phyloP scores from a whole-genome alignment of 2,329 filamentous ascomycete species.

The Neopestalotiopsis sp. region DNA sequence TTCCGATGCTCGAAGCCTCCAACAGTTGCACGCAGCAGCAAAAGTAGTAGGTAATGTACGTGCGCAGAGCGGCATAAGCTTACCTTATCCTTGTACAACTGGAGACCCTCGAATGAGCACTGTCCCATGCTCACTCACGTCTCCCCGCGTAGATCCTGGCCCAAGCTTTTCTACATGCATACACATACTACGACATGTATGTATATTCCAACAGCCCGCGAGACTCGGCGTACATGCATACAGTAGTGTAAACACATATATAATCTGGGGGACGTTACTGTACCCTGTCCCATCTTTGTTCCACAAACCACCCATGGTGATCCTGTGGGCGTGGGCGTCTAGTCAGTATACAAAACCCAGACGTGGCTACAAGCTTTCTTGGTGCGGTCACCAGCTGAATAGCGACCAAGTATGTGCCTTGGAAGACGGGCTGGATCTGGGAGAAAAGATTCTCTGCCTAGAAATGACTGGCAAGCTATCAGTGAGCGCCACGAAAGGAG shows the following conservation, averaged over 20 bases:
- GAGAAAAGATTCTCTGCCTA: not conserved
- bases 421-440: not conserved
- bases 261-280: not conserved
- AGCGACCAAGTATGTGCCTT: not conserved
- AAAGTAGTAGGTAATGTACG: not conserved
- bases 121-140: not conserved
- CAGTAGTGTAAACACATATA: not conserved
- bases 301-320: too few species aligned
- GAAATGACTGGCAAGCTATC: not conserved
- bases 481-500: not conserved
- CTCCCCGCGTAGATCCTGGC: constrained; percentile 1
- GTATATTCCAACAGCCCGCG: not conserved
- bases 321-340: not conserved
- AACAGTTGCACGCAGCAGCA: too few species aligned
- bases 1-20: not conserved
- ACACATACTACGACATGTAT: too few species aligned
- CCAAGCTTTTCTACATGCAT: not conserved
- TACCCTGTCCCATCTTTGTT: too few species aligned
- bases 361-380: constrained; percentile 1
- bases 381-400: not conserved
- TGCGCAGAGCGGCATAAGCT: not conserved
- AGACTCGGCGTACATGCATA: not conserved
- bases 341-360: not conserved
- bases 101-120: not conserved
- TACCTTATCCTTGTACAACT: constrained; percentile 1